These are phyloP conservation scores for Theobroma grandiflorum DNA, from an alignment of 441 rosid species.

Conservation along the genomic window DNA sequence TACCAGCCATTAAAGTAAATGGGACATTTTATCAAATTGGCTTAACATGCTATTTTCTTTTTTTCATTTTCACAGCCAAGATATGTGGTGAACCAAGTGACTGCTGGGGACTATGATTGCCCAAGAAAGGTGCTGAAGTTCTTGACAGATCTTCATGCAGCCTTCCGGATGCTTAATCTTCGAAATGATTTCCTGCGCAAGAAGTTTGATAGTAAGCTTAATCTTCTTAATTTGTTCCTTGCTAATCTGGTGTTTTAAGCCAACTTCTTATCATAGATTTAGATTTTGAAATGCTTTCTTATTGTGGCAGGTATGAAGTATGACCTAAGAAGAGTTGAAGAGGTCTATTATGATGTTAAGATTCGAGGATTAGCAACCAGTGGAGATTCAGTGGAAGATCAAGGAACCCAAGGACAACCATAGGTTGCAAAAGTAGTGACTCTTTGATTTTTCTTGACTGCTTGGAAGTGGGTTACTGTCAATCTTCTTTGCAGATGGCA, in stretches of 20 bases:
- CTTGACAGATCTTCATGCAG: slow-evolving; percentile 88
- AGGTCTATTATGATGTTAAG: slow-evolving; percentile 85
- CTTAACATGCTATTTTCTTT: background rate
- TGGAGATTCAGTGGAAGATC: slow-evolving; percentile 46
- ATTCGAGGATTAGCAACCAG: slow-evolving; percentile 69
- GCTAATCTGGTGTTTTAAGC: background rate
- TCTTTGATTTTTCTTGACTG: background rate
- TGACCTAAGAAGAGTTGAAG: slow-evolving; percentile 83
- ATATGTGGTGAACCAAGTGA: slow-evolving; percentile 92
- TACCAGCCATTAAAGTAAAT: background rate
- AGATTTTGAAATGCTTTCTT: slow-evolving; percentile 12
- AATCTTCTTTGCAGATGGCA: background rate
- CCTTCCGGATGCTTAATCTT: slow-evolving; percentile 94
- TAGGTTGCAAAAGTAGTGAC: slow-evolving; percentile 17
- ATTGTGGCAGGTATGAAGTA: slow-evolving; percentile 75
- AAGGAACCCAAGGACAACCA: slow-evolving; percentile 47
- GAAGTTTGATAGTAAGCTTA: slow-evolving; percentile 83
- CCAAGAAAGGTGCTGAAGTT: slow-evolving; percentile 88
- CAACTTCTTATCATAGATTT: background rate
- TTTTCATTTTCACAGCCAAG: slow-evolving; percentile 69
- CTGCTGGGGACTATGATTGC: slow-evolving; percentile 91
- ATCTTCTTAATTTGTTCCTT: background rate
- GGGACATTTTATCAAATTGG: background rate
- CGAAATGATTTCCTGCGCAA: slow-evolving; percentile 96
- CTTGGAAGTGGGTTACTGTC: background rate